Evolutionary conservation across 257 asterid genomes (phyloP).

Genomic region (Catharanthus roseus): DNA sequence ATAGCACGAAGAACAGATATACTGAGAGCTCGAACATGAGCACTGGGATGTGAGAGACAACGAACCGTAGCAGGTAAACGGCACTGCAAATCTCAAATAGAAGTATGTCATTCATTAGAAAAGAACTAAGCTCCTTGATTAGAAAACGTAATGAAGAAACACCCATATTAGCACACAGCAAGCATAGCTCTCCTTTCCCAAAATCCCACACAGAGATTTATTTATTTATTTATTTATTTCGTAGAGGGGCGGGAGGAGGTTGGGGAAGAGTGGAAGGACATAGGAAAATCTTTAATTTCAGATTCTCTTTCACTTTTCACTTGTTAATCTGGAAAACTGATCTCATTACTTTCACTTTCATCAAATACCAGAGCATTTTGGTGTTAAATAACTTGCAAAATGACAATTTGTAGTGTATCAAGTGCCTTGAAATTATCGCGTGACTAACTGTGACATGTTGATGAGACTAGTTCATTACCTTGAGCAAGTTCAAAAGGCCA

Average conservation of each 20-base stretch:
- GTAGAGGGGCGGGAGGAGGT: background rate
- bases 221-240: background rate
- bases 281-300: background rate
- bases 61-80: conserved; percentile 91
- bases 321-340: background rate
- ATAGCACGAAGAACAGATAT: conserved; percentile 89
- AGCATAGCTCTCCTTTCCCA: background rate
- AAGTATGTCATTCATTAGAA: conserved; percentile 15
- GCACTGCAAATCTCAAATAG: conserved; percentile 51
- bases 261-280: background rate
- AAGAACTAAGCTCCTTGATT: background rate
- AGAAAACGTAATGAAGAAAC: background rate
- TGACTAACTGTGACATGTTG: background rate
- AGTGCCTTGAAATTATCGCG: background rate
- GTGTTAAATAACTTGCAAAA: background rate
- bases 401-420: background rate
- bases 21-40: conserved; percentile 97
- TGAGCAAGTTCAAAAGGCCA: conserved; percentile 82
- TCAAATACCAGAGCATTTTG: background rate
- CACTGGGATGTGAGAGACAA: conserved; percentile 89
- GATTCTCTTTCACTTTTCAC: background rate
- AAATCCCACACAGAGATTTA: background rate
- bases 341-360: background rate
- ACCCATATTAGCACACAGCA: background rate
- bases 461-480: conserved; percentile 40